A percentile compares a stretch with the other conserved stretches of the same genome.
phyloP scores from a whole-genome alignment of 2,329 filamentous ascomycete species.

The Clarireedia homoeocarpa region DNA sequence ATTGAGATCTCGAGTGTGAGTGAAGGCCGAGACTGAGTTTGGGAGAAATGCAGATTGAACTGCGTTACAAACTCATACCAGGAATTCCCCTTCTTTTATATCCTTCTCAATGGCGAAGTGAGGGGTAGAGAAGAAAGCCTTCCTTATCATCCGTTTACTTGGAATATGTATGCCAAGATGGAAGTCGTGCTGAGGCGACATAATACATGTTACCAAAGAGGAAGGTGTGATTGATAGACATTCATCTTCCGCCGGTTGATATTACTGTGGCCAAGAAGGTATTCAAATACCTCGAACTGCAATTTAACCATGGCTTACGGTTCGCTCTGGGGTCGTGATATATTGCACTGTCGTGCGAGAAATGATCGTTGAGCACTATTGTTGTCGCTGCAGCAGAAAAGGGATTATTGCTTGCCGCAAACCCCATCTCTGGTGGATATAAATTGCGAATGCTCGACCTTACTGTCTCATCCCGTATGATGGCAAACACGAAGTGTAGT shows the following conservation, averaged over 20 bases:
- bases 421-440: no score
- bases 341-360: background rate
- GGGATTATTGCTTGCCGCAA: no score
- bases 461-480: no score
- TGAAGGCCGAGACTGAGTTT: no score
- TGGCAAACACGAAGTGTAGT: no score
- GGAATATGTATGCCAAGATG: background rate
- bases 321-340: background rate
- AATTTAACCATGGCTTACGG: no score
- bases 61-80: background rate
- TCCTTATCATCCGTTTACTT: background rate
- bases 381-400: background rate
- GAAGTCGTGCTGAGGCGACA: background rate
- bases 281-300: no score
- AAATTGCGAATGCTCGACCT: no score
- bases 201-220: background rate
- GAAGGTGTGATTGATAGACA: background rate
- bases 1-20: no score
- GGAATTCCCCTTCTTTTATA: background rate
- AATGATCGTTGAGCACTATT: background rate
- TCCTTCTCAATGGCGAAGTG: background rate
- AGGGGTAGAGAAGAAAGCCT: background rate
- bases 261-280: no score
- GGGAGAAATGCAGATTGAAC: background rate
- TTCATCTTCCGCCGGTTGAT: no score